Conservation (phyloP, 2,329 filamentous ascomycete species). For the Fusarium goolgardi region DNA sequence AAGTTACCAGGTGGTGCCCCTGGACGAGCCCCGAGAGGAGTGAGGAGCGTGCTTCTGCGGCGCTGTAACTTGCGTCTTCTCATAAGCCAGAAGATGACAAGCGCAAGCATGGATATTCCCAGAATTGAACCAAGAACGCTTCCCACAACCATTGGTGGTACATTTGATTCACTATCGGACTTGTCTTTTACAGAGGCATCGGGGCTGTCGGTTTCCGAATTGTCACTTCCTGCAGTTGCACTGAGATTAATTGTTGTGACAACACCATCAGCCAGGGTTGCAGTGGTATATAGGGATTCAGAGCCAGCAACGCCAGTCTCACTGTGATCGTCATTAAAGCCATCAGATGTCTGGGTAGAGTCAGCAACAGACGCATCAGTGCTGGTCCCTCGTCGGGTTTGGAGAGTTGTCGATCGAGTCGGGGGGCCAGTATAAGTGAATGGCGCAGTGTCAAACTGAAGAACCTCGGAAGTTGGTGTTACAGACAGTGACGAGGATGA, state of each 20-base stretch:
- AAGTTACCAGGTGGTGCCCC: conserved; percentile 24
- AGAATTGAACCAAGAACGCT: conserved; percentile 63
- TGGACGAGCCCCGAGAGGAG: conserved; percentile 54
- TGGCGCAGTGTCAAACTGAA: conserved; percentile 36
- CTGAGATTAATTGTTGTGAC: conserved; percentile 40
- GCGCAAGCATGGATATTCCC: conserved; percentile 55
- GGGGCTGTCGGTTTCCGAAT: conserved; percentile 34
- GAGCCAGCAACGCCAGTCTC: conserved; percentile 33
- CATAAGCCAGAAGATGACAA: conserved; percentile 62
- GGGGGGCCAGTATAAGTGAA: conserved; percentile 35
- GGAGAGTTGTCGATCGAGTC: conserved; percentile 35
- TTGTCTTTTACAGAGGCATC: conserved; percentile 21
- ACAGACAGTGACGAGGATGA: not conserved
- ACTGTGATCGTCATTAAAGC: conserved; percentile 13
- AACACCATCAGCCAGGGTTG: conserved; percentile 36
- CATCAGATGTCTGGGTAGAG: conserved; percentile 35
- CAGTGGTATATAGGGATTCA: conserved; percentile 34
- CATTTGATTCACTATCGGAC: conserved; percentile 21
- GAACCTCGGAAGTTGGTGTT: conserved; percentile 27
- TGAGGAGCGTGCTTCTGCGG: conserved; percentile 62
- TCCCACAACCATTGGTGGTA: conserved; percentile 59
- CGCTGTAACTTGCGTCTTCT: conserved; percentile 55
- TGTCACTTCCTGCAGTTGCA: conserved; percentile 38
- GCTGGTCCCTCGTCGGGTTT: conserved; percentile 32
- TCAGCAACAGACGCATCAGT: conserved; percentile 31